A percentile compares a stretch with the other conserved stretches of the same genome.
Evolutionary conservation across 2,329 filamentous ascomycete species (phyloP).

Genomic region (Phyllosticta citriasiana): DNA sequence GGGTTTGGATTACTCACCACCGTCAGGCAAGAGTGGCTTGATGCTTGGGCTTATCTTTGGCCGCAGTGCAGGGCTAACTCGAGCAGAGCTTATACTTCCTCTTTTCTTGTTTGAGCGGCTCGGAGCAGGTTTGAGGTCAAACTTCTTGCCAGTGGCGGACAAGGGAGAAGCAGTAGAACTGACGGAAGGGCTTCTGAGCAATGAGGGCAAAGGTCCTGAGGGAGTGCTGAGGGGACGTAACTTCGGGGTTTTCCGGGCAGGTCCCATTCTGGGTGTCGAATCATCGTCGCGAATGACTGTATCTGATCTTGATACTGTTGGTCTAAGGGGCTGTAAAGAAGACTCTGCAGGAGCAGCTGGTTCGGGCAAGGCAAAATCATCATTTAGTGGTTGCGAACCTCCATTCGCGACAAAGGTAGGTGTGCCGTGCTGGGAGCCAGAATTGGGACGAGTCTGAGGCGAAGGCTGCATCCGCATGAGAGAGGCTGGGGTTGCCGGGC

Average conservation of each 20-base stretch:
- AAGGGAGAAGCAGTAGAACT: slow-evolving; percentile 43
- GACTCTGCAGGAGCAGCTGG: slow-evolving; percentile 42
- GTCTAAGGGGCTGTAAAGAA: slow-evolving; percentile 23
- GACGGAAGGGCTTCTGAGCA: slow-evolving; percentile 42
- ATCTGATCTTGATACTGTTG: slow-evolving; percentile 41
- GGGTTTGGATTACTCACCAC: slow-evolving; percentile 38
- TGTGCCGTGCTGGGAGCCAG: slow-evolving; percentile 1
- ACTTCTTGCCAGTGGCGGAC: slow-evolving; percentile 4
- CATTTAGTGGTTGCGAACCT: slow-evolving; percentile 33
- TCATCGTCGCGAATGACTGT: slow-evolving; percentile 39
- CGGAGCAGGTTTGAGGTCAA: slow-evolving; percentile 7
- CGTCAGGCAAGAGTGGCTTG: slow-evolving; percentile 73
- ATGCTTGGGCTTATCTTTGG: slow-evolving; percentile 92
- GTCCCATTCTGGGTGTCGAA: slow-evolving; percentile 45
- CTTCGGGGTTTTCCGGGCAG: slow-evolving; percentile 59
- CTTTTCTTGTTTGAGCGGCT: slow-evolving; percentile 28
- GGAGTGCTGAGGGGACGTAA: slow-evolving; percentile 48
- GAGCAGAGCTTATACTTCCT: slow-evolving; percentile 38
- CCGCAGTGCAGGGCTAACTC: slow-evolving; percentile 76
- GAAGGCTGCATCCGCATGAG: slow-evolving; percentile 53
- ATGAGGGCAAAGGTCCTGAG: slow-evolving; percentile 20
- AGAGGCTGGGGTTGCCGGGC: slow-evolving; percentile 68
- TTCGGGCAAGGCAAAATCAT: slow-evolving; percentile 65
- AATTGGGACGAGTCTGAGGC: slow-evolving; percentile 12
- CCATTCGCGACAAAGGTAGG: slow-evolving; percentile 17